phyloP scores from a whole-genome alignment of 1,139 yeast species.

The Diutina neorugosa region DNA sequence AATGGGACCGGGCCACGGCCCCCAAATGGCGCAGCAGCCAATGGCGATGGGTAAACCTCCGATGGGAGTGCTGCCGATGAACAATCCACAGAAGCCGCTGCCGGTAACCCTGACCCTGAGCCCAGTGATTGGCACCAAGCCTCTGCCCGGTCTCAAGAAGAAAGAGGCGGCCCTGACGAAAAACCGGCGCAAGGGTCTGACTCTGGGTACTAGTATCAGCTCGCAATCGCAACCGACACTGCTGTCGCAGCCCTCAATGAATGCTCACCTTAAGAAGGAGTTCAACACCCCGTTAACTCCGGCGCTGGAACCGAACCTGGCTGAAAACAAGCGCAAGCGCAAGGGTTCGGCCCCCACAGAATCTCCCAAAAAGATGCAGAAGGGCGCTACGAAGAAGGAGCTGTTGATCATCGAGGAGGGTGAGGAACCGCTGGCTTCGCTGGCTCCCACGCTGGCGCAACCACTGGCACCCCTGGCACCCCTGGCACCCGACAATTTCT shows the following conservation, averaged over 20 bases:
- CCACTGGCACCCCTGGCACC: slow-evolving; percentile 14
- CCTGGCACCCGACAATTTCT: slow-evolving; percentile 19
- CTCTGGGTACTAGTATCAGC: slow-evolving; percentile 7
- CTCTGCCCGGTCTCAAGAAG: slow-evolving; percentile 17
- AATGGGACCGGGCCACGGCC: not conserved
- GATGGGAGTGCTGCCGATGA: not conserved
- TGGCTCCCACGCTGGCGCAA: slow-evolving; percentile 5
- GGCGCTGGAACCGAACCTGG: slow-evolving; percentile 24
- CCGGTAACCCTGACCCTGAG: slow-evolving; percentile 9
- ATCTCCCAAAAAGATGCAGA: slow-evolving; percentile 22
- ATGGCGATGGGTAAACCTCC: not conserved
- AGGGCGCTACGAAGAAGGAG: slow-evolving; percentile 16
- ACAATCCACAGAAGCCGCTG: slow-evolving; percentile 10
- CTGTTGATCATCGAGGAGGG: slow-evolving; percentile 9
- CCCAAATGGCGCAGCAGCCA: slow-evolving; percentile 1
- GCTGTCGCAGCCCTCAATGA: slow-evolving; percentile 9
- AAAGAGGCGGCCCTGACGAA: slow-evolving; percentile 11
- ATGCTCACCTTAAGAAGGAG: slow-evolving; percentile 16
- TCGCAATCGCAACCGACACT: slow-evolving; percentile 8
- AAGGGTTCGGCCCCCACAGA: slow-evolving; percentile 12
- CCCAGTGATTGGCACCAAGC: slow-evolving; percentile 22
- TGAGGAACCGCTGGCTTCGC: not conserved
- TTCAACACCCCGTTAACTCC: slow-evolving; percentile 33
- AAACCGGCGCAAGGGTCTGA: slow-evolving; percentile 25
- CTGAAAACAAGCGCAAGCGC: slow-evolving; percentile 8